Percentiles rank a stretch among this genome's conserved stretches.
phyloP scores from a whole-genome alignment of 345 rosid species.

The Cardamine resedifolia region DNA sequence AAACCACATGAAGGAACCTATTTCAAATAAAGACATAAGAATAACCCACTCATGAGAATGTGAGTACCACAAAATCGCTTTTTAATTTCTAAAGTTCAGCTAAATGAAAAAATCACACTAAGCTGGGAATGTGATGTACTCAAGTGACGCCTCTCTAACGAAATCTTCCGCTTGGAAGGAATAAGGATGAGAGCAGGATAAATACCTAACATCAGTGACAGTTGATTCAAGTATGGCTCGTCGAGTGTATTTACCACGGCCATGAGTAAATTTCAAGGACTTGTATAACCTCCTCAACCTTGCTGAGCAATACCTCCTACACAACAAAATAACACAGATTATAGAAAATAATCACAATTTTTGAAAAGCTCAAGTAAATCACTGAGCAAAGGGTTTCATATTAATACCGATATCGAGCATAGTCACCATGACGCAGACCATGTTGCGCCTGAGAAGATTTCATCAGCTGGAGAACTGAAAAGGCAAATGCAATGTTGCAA shows the following conservation, averaged over 20 bases:
- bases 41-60: background rate
- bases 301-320: conserved; percentile 96
- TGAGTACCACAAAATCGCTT: background rate
- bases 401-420: conserved; percentile 79
- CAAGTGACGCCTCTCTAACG: background rate
- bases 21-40: conserved; percentile 24
- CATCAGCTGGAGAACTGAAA: conserved; percentile 79
- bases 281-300: conserved; percentile 90
- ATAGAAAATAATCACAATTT: background rate
- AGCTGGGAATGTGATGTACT: background rate
- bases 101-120: conserved; percentile 8
- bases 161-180: background rate
- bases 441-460: conserved; percentile 97
- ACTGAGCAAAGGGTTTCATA: conserved; percentile 13
- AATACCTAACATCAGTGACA: conserved; percentile 91
- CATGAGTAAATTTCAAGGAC: conserved; percentile 94
- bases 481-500: conserved; percentile 4
- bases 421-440: conserved; percentile 95
- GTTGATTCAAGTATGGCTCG: conserved; percentile 72
- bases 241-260: conserved; percentile 80
- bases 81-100: background rate
- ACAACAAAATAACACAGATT: conserved; percentile 28
- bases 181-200: conserved; percentile 1
- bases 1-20: conserved; percentile 91
- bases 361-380: background rate